A percentile compares a stretch with the other conserved stretches of the same genome.
Conservation (phyloP, 495 filamentous ascomycete genomes). For the Neurospora sp. region DNA sequence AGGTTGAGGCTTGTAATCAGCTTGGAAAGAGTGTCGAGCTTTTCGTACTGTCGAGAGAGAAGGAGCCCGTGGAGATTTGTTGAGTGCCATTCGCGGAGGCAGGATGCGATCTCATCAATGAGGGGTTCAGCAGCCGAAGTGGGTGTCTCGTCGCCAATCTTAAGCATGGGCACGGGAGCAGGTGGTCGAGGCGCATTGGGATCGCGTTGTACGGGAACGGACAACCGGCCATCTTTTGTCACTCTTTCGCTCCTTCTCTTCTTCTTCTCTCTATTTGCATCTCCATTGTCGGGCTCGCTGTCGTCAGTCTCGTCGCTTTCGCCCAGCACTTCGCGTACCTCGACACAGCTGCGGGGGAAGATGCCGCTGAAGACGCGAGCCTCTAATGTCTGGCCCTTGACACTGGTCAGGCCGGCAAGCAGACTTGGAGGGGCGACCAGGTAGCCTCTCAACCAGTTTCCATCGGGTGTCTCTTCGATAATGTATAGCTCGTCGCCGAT, state of each 20-base stretch:
- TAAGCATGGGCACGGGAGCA: conserved; percentile 92
- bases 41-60: conserved; percentile 65
- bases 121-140: conserved; percentile 81
- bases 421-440: conserved; percentile 88
- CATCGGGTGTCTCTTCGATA: conserved; percentile 82
- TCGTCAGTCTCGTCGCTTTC: conserved; percentile 44
- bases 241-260: conserved; percentile 14
- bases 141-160: conserved; percentile 92
- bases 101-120: conserved; percentile 95
- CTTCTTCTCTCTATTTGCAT: conserved; percentile 15
- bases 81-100: conserved; percentile 94
- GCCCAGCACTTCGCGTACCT: conserved; percentile 61
- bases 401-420: conserved; percentile 82
- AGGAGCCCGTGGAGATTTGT: conserved; percentile 93
- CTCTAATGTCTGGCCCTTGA: conserved; percentile 87
- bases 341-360: conserved; percentile 89
- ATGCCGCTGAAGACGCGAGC: conserved; percentile 94
- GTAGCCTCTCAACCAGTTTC: conserved; percentile 90
- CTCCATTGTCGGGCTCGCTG: conserved; percentile 26
- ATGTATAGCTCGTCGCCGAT: conserved; percentile 98
- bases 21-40: conserved; percentile 69
- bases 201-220: conserved; percentile 35
- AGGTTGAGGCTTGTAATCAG: conserved; percentile 74
- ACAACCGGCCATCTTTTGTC: conserved; percentile 22
- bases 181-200: conserved; percentile 64